These are phyloP conservation scores for Dictyostelium firmibasis DNA, from an alignment of 78 protist species.

Conservation along the genomic window DNA sequence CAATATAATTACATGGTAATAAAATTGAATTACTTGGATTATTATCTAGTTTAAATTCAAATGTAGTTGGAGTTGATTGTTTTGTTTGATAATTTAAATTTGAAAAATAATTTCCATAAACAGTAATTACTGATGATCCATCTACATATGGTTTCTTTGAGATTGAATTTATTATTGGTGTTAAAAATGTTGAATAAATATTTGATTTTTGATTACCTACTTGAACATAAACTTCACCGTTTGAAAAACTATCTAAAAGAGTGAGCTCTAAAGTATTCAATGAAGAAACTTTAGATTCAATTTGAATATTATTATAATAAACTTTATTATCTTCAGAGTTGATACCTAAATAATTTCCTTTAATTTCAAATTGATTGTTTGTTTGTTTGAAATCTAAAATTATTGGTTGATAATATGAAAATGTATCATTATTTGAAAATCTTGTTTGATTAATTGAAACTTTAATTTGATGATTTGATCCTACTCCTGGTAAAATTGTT, in stretches of 20 bases:
- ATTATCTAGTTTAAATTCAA: neutral
- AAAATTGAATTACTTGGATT: neutral
- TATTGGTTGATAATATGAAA: neutral
- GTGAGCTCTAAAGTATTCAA: neutral
- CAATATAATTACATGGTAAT: neutral
- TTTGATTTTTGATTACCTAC: constrained; percentile 1
- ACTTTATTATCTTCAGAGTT: neutral
- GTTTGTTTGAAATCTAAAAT: neutral
- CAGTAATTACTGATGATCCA: neutral
- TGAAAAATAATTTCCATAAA: neutral
- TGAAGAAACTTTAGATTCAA: neutral
- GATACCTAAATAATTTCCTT: neutral
- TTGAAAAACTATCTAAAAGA: neutral
- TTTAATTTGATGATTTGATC: neutral
- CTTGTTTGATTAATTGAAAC: neutral
- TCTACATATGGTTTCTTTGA: neutral
- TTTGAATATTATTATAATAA: neutral
- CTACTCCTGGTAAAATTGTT: no score
- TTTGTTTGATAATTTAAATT: neutral
- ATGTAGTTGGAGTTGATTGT: neutral
- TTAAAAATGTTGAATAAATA: neutral
- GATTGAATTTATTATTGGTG: neutral
- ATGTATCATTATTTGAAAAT: neutral
- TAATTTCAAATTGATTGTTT: neutral
- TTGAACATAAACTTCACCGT: neutral